Percentiles rank a stretch among this genome's conserved stretches.
phyloP scores from a whole-genome alignment of 768 basidiomycete species.

The Phlegmacium glaucopus region DNA sequence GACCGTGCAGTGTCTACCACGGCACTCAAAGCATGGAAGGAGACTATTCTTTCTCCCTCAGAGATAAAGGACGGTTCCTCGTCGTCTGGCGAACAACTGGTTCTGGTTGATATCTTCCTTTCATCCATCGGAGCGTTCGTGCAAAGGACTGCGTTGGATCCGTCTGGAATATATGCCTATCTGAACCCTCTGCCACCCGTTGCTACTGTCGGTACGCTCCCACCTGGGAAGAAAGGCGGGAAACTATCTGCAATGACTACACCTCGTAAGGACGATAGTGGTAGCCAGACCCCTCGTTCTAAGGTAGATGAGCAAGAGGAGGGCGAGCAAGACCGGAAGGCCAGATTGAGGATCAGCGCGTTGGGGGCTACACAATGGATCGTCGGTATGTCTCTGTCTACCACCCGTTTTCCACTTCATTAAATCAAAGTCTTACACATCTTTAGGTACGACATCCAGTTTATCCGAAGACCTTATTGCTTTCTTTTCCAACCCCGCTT shows the following conservation, averaged over 20 bases:
- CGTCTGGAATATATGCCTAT: conserved; percentile 50
- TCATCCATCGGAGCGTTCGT: conserved; percentile 46
- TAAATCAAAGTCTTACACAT: neutral
- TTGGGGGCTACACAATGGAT: conserved; percentile 65
- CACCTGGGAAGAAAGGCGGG: conserved; percentile 27
- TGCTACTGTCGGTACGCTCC: conserved; percentile 23
- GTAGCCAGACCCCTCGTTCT: conserved; percentile 27
- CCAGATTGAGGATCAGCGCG: conserved; percentile 65
- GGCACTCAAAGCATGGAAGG: conserved; percentile 55
- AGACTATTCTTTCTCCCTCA: conserved; percentile 24
- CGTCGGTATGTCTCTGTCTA: conserved; percentile 42
- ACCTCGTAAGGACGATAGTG: conserved; percentile 30
- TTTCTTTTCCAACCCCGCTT: conserved; percentile 44
- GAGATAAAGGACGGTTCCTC: conserved; percentile 4
- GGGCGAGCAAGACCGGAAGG: conserved; percentile 62
- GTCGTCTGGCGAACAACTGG: conserved; percentile 16
- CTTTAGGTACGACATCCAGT: conserved; percentile 15
- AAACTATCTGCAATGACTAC: conserved; percentile 16
- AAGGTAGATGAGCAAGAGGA: conserved; percentile 65
- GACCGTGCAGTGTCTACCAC: conserved; percentile 56
- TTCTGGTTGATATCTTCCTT: conserved; percentile 29
- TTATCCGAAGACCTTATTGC: conserved; percentile 30
- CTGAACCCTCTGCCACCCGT: conserved; percentile 62
- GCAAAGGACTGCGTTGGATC: conserved; percentile 57
- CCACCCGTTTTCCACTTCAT: neutral